Evolutionary conservation across 352 stramenopile genomes (phyloP), one percentile per base, ranked within the genome.

Genomic region (Salisapilia sapeloensis): DNA sequence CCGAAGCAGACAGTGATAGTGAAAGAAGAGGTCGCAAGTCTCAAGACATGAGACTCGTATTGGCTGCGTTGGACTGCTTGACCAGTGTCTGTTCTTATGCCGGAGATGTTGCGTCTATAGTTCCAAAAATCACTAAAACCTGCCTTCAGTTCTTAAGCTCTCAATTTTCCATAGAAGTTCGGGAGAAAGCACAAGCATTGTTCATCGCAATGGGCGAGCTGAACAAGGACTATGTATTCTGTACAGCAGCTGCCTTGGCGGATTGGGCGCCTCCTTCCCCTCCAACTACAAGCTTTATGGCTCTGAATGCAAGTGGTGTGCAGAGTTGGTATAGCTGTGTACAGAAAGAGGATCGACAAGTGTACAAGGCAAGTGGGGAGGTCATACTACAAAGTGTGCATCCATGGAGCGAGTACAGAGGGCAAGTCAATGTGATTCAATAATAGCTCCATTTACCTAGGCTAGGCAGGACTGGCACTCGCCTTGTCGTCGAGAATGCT

Each of bases 221-320:
- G 9, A 87, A 87, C 24, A 52, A 63, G 30, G 69, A 87, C 30
- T 60, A 83, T 40, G 67, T 84, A 5, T 83, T 87, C 33, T 69
- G 56, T 24, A 45, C 50, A 1, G 21, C 84, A 28, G 69, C 60
- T 9, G 33, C 53, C 25, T 40, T 78, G 9, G 52, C 54, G 0
- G 31, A 59, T 23, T 87, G 72, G 72, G 32, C 50, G 4, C 67
- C 67, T 2, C 58, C 50, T n/a, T 10, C 38, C 3, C 57, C 67
- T 8, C 63, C 65, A 2, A 62, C 50, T 13, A 11, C 48, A 4
- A 49, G 50, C 13, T 80, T 85, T 20, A n/a, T n/a, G n/a, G n/a
- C n/a, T n/a, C n/a, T n/a, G n/a, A n/a, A n/a, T n/a, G n/a, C n/a
- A n/a, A n/a, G n/a, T n/a, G n/a, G n/a, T n/a, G n/a, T n/a, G n/a